A percentile compares a stretch with the other conserved stretches of the same genome.
Evolutionary conservation across 2,329 filamentous ascomycete genomes (phyloP).

Genomic region (Verticillium isaacii): DNA sequence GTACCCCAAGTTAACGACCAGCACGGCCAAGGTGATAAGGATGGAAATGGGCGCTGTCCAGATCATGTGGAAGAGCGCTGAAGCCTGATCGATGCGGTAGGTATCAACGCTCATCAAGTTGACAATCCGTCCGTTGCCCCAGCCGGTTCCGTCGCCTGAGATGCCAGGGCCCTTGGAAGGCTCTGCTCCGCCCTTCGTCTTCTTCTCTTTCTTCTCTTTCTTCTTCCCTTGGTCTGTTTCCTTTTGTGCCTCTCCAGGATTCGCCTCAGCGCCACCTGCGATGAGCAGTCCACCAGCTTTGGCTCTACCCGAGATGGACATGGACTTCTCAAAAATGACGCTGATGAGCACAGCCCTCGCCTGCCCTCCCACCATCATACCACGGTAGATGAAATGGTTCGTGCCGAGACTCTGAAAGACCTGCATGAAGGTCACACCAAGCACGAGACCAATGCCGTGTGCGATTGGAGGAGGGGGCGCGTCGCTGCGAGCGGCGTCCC

Average conservation of each 20-base stretch:
- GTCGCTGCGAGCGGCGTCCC: slow-evolving; percentile 50
- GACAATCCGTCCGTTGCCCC: slow-evolving; percentile 88
- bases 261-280: slow-evolving; percentile 43
- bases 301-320: slow-evolving; percentile 82
- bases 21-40: slow-evolving; percentile 71
- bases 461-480: slow-evolving; percentile 62
- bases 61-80: slow-evolving; percentile 81
- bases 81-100: slow-evolving; percentile 85
- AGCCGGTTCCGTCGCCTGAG: slow-evolving; percentile 70
- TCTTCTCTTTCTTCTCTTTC: slow-evolving; percentile 30
- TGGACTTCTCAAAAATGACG: slow-evolving; percentile 86
- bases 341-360: slow-evolving; percentile 76
- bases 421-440: slow-evolving; percentile 85
- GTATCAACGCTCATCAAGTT: slow-evolving; percentile 96
- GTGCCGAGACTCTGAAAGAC: slow-evolving; percentile 72
- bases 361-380: slow-evolving; percentile 89
- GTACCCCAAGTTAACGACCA: slow-evolving; percentile 84
- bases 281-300: slow-evolving; percentile 68
- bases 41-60: slow-evolving; percentile 84
- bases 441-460: slow-evolving; percentile 72
- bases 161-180: slow-evolving; percentile 43
- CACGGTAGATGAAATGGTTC: slow-evolving; percentile 89
- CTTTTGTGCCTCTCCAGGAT: slow-evolving; percentile 38
- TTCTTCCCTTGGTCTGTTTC: slow-evolving; percentile 26
- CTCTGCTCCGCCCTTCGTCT: slow-evolving; percentile 21